Evolutionary conservation across 2,329 filamentous ascomycete species (phyloP).

Genomic region (Macrophomina phaseolina): DNA sequence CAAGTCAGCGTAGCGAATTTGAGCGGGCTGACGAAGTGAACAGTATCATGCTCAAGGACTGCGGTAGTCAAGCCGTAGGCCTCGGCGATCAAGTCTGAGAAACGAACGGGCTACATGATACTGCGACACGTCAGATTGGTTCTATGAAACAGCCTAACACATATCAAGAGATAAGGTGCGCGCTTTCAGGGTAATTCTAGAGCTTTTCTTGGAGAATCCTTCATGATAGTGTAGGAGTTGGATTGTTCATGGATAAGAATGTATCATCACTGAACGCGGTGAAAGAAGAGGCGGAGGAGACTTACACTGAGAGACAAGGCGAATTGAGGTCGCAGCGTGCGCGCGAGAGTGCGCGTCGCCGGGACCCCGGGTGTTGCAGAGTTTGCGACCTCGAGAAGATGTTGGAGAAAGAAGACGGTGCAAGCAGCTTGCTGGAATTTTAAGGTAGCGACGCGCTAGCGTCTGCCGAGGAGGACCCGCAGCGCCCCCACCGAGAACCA

Average conservation of each 20-base stretch:
- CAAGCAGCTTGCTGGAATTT: constrained; percentile 6
- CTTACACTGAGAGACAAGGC: constrained; percentile 18
- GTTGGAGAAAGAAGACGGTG: neutral
- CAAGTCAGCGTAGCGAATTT: no score
- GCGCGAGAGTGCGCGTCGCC: neutral
- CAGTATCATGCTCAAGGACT: neutral
- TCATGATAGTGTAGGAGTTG: constrained; percentile 63
- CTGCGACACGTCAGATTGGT: neutral
- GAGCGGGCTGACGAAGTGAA: neutral
- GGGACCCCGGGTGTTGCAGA: neutral
- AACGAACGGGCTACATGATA: neutral
- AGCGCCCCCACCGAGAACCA: neutral
- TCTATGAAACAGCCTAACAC: neutral
- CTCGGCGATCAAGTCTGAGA: neutral
- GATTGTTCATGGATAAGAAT: constrained; percentile 33
- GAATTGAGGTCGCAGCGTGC: neutral
- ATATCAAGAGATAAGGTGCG: constrained; percentile 1
- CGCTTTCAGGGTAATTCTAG: constrained; percentile 64
- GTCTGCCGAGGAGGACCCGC: neutral
- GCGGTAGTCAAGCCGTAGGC: neutral
- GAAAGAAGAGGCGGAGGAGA: neutral
- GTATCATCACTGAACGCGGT: constrained; percentile 26
- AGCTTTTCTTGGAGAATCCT: constrained; percentile 53
- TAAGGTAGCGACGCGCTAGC: constrained; percentile 21
- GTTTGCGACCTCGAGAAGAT: constrained; percentile 15